Base-by-base conservation (phyloP, 202 grass and related monocot species). In the Elaeis oleifera region DNA sequence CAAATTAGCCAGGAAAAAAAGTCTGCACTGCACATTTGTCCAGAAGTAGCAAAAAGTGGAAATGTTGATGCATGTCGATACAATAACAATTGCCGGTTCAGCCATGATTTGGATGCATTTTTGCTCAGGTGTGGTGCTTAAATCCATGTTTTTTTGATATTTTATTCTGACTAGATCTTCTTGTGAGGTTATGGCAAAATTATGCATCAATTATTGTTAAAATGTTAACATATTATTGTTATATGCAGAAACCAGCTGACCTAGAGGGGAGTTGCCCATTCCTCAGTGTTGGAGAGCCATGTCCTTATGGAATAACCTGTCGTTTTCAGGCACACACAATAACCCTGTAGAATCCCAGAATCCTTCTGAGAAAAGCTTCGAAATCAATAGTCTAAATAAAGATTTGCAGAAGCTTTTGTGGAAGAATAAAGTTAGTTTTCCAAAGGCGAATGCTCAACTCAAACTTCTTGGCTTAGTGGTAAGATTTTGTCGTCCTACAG, bases 391-490 rank as follows among this genome's bases (percentile, higher is more conserved):
- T 72, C 71, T 96, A 59, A 90, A 52, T 50, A 96, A 90, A 80
- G 76, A 88, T 74, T 64, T 83, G 68, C 91, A 96, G 74, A 96
- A 88, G 67, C 85, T 87, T 26, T 82, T 96, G 58, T 96, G 91
- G 91, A 96, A 96, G 57, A 87, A 74, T 70, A 88, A 81, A 72
- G 83, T 90, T 73, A 80, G 76, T 67, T 96, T 96, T 76, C 84
- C 87, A 9, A 90, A 90, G 74, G 91, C 91, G 23, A 86, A 72
- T 64, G 67, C 79, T 27, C 87, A 96, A 58, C 82, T 96, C 60
- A 90, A 90, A 73, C 73, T 83, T 82, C 84, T 96, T 73, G 91
- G 91, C 61, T 84, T 96, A 51, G 88, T 87, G 91, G 91, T 96
- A 21, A 68, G 36, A 44, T 44, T 44, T 14, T 44, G 36, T 44